Base-by-base conservation (phyloP, 169 alveolate species). In the Perkinsus chesapeaki region DNA sequence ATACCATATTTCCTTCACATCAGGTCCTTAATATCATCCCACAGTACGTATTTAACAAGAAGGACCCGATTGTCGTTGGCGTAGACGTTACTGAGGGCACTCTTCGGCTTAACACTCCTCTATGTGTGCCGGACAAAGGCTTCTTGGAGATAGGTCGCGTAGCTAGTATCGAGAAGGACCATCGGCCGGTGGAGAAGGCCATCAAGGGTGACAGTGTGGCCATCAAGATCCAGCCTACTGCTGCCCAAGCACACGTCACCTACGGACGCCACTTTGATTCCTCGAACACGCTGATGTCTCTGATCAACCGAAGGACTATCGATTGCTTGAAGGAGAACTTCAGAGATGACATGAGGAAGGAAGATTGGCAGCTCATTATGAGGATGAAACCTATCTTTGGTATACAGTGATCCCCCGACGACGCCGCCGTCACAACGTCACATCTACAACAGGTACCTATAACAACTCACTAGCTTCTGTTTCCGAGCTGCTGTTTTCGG, bases 51-150 rank as follows among this genome's bases (percentile, higher is more conserved):
- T 98, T 99, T 96, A 98, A 98, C 96, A 98, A 97, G 93, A 98
- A 98, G 94, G 99, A 98, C 94, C 99, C 99, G 9, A 96, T 99
- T 39, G 97, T 99, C 73, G 94, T 99, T 39, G 99, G 99, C 5
- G 99, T 98, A 39, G 97, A 96, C 93, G 99, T 98, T 12, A 98
- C 97, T 72, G 98, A 97, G 93, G 99, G 99, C 31, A 95, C 98
- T 34, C 95, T 99, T 39, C 98, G 98, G 93, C 95, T 98, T n/a
- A 99, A 99, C 38, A 99, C 99, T 27, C 99, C 99, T 39, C 95
- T 99, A 31, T 98, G 98, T 92, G 97, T 98, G 91, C 98, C 98
- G 16, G 98, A 98, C 92, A 97, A 98, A 95, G 97, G 95, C 23
- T 95, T 97, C 93, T 93, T 98, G 92, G 97, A 96, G 95, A 97